Evolutionary conservation across 306 rosid genomes (phyloP).

Genomic region (Benincasa hispida): DNA sequence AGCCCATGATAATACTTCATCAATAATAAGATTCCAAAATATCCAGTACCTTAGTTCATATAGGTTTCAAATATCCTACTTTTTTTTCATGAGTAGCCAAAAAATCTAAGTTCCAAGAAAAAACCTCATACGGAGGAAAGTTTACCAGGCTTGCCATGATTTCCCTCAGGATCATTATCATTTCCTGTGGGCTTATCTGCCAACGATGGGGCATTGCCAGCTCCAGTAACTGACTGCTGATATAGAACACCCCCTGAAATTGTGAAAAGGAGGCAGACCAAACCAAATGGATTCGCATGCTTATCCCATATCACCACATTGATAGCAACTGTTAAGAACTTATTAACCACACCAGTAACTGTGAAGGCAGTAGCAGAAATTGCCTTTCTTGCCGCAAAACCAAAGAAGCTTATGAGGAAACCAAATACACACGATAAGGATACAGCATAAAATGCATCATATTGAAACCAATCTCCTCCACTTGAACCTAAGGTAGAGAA

Average conservation of each 20-base stretch:
- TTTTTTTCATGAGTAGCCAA: not conserved
- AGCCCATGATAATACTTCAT: not conserved
- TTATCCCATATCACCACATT: constrained; percentile 89
- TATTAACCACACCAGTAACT: constrained; percentile 89
- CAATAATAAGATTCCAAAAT: not conserved
- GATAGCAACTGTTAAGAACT: constrained; percentile 85
- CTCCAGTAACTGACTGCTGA: constrained; percentile 74
- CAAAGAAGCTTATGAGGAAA: constrained; percentile 85
- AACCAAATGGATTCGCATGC: constrained; percentile 83
- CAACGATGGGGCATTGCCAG: not conserved
- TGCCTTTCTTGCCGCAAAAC: constrained; percentile 87
- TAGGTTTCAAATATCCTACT: not conserved
- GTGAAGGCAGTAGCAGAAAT: constrained; percentile 92
- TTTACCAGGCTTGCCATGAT: constrained; percentile 38
- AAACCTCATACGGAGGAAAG: constrained; percentile 37
- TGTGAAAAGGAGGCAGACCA: constrained; percentile 77
- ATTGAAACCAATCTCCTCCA: constrained; percentile 37
- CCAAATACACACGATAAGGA: constrained; percentile 75
- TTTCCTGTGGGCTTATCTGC: constrained; percentile 29
- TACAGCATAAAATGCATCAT: constrained; percentile 47
- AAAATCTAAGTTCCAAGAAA: constrained; percentile 1
- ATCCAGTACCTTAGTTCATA: not conserved
- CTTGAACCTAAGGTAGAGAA: constrained; percentile 39
- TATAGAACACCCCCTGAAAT: constrained; percentile 79
- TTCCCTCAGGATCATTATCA: constrained; percentile 34